Base-by-base conservation (phyloP, 2,329 filamentous ascomycete genomes). In the Neoascochyta sp. region DNA sequence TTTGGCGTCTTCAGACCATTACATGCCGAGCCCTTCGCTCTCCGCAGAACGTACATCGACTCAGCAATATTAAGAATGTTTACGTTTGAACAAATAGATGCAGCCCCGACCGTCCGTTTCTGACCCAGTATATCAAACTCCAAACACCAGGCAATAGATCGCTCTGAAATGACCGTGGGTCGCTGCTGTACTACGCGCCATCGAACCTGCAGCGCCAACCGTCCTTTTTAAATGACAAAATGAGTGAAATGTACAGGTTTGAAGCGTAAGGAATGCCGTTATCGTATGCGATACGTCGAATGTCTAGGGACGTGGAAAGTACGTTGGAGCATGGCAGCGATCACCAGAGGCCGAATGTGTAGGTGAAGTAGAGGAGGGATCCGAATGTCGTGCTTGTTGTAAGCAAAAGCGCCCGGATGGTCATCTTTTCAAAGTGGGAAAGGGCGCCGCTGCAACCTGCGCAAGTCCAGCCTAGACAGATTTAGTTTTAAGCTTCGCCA, bases 341-440 rank as follows among this genome's bases (percentile, higher is more conserved):
- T 27, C 50, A 65, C 44, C 61, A 65, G 22, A 69, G 30, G 21
- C 67, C 68, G 29, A 67, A 68, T 25, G 62, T 62, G 36, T 62
- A 60, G 21, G 64, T 64, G 45, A 73, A 72, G 57, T 68, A 70
- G 22, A 74, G 69, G 47, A 81, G 79, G 5, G 75, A 78, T 18
- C 72, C 56, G 16, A 80, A 50, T 4, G 76, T 80, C 29, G 80
- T 67, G 16, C 65, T 60, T 12, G 66, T 68, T 61, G 78, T 79
- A 36, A 71, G 66, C 36, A 78, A 45, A 34, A 78, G 58, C 39
- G 78, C 73, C 32, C 68, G 69, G 24, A 81, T 50, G 0, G 74
- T 75, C 50, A 77, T 68, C 27, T 66, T 68, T 46, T 79, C 73
- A 39, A 69, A 64, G 15, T 66, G 57, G 4, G 71, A 74, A 12